Base-by-base conservation (phyloP, 2,329 filamentous ascomycete genomes). In the Colletotrichum theobromicola region DNA sequence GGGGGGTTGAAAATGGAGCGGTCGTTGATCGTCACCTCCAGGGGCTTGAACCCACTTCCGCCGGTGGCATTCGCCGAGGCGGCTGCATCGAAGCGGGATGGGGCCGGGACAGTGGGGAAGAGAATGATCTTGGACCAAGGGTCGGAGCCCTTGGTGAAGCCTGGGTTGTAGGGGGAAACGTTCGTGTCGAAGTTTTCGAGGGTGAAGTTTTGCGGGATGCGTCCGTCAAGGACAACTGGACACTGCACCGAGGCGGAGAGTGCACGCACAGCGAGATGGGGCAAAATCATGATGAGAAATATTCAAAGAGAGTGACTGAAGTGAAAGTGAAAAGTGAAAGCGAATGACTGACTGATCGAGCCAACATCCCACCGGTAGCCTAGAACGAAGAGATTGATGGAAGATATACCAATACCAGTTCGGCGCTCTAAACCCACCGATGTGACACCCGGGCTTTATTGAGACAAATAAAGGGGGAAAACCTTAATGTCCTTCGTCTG, bases 21-120 rank as follows among this genome's bases (percentile, higher is more conserved):
- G 80, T 92, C 90, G 67, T 81, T 86, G 79, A 92, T 87, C 37
- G 88, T 90, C 12, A 91, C 87, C 77, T 89, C 88, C 24, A 91
- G 76, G 5, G 90, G 82, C 63, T 74, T 74, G 26, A 69, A 63
- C 32, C 32, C 42, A 46, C n/a, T 46, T 46, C 42, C 34, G 21
- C 30, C 46, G 30, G 85, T 81, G 55, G 84, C 83, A 37, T 82
- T 81, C 55, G 84, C 83, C 15, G 76, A 76, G 16, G 77, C 77
- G 69, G 42, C 42, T 32, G 28, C 16, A 60, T 90, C 88, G 77
- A 90, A 90, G 79, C 70, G 55, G 73, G 78, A 67, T 1, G 57
- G 13, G 13, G n/a, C 18, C 15, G 42, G 75, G 46, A 83, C 81
- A 12, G 80, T 77, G 2, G 88, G 88, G 66, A 90, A 85, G 69